Percentiles rank a stretch among this genome's conserved stretches.
These are phyloP conservation scores for Cyclospora cayetanensis DNA, from an alignment of 169 alveolate species.

Conservation along the genomic window DNA sequence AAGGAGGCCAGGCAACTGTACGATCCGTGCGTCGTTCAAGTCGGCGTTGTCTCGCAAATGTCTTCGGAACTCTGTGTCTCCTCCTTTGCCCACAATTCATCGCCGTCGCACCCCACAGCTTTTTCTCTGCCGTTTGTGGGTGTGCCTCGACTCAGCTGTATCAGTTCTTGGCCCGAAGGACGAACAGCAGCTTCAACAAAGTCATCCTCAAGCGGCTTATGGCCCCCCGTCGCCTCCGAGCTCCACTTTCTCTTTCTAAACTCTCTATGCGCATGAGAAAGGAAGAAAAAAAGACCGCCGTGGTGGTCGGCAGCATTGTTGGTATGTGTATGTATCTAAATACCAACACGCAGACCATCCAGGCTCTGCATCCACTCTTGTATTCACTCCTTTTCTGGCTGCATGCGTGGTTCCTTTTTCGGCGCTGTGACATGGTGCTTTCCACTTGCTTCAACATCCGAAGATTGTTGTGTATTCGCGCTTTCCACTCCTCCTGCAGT, in stretches of 20 bases:
- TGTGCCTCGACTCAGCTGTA: constrained; percentile 73
- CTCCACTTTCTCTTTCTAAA: constrained; percentile 95
- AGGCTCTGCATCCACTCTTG: too few relatives aligned
- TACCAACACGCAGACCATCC: too few relatives aligned
- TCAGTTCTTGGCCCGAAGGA: constrained; percentile 94
- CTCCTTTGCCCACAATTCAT: too few relatives aligned
- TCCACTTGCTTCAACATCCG: too few relatives aligned
- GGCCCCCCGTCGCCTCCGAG: constrained; percentile 92
- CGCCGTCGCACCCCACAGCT: background rate
- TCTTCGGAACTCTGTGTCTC: background rate
- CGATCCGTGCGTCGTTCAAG: too few relatives aligned
- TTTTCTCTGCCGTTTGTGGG: background rate
- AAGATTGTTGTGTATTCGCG: too few relatives aligned
- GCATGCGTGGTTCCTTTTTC: too few relatives aligned
- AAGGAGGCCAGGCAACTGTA: too few relatives aligned
- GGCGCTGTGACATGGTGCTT: too few relatives aligned
- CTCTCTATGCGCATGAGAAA: constrained; percentile 90
- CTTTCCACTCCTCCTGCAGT: too few relatives aligned
- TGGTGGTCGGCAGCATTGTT: constrained; percentile 97
- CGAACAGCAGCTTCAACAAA: constrained; percentile 93
- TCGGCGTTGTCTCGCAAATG: background rate
- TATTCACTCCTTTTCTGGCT: too few relatives aligned
- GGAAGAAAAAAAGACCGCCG: constrained; percentile 93
- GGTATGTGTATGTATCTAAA: too few relatives aligned
- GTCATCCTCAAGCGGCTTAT: constrained; percentile 93